phyloP scores from a whole-genome alignment of 176 grass and related monocot species.

The Paspalum vaginatum region DNA sequence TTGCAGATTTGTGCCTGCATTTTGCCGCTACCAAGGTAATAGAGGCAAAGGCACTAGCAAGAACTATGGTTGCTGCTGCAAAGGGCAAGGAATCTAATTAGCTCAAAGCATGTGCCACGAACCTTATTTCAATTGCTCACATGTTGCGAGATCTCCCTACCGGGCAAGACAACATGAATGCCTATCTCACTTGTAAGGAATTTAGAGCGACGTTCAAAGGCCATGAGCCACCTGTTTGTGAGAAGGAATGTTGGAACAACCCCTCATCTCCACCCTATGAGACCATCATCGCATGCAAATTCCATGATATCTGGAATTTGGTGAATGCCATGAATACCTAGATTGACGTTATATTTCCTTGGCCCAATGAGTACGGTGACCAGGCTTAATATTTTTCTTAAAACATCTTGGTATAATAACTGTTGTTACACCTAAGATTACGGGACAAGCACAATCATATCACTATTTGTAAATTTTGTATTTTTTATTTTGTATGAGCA shows the following conservation, averaged over 20 bases:
- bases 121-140: background rate
- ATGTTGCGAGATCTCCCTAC: background rate
- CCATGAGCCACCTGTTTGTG: background rate
- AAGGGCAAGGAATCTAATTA: background rate
- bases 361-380: too few species aligned
- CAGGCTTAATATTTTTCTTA: too few species aligned
- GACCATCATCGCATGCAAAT: background rate
- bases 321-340: background rate
- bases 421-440: too few species aligned
- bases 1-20: background rate
- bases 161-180: background rate
- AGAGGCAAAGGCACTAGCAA: background rate
- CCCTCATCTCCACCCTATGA: background rate
- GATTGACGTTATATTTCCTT: background rate
- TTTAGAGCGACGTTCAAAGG: background rate
- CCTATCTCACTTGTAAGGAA: background rate
- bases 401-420: too few species aligned
- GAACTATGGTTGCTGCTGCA: background rate
- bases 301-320: background rate
- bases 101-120: background rate
- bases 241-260: constrained; percentile 1
- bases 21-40: background rate
- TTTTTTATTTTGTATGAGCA: too few species aligned
- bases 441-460: too few species aligned
- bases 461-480: too few species aligned